phyloP scores from a whole-genome alignment of 2,329 filamentous ascomycete species.

The Monosporascus sp. region DNA sequence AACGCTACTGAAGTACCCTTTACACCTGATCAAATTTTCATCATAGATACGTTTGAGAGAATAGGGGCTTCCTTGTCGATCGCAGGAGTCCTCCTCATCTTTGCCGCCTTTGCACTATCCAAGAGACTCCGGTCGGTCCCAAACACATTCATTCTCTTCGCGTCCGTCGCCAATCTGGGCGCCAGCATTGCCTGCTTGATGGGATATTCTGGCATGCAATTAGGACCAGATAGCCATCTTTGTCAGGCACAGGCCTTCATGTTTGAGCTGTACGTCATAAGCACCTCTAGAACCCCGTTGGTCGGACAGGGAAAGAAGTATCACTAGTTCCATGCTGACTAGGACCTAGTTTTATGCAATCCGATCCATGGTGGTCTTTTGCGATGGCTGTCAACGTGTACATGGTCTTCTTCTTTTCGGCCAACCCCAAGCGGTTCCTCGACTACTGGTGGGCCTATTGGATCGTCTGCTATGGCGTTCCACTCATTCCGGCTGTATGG shows the following conservation, averaged over 20 bases:
- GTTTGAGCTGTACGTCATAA: slow-evolving; percentile 57
- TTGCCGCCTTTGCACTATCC: slow-evolving; percentile 45
- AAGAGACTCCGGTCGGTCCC: slow-evolving; percentile 52
- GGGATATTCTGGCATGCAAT: slow-evolving; percentile 56
- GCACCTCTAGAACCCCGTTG: no score
- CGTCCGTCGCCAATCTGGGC: slow-evolving; percentile 53
- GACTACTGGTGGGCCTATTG: slow-evolving; percentile 68
- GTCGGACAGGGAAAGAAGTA: no score
- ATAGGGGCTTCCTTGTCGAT: slow-evolving; percentile 49
- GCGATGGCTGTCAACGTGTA: slow-evolving; percentile 81
- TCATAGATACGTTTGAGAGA: slow-evolving; percentile 45
- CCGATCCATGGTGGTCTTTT: slow-evolving; percentile 71
- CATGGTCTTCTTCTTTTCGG: slow-evolving; percentile 58
- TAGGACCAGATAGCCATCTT: slow-evolving; percentile 47
- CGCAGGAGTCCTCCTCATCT: slow-evolving; percentile 44
- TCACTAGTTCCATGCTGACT: slow-evolving; percentile 4
- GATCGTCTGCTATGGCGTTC: slow-evolving; percentile 64
- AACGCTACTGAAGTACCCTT: not conserved
- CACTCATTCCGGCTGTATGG: slow-evolving; percentile 60
- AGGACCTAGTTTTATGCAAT: slow-evolving; percentile 63
- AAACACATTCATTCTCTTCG: slow-evolving; percentile 58
- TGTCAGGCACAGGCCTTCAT: slow-evolving; percentile 58
- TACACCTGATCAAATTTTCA: slow-evolving; percentile 28
- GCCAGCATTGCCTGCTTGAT: slow-evolving; percentile 65
- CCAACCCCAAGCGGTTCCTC: slow-evolving; percentile 61